Evolutionary conservation across 169 alveolate species (phyloP).

Genomic region (Cryptosporidium felis): DNA sequence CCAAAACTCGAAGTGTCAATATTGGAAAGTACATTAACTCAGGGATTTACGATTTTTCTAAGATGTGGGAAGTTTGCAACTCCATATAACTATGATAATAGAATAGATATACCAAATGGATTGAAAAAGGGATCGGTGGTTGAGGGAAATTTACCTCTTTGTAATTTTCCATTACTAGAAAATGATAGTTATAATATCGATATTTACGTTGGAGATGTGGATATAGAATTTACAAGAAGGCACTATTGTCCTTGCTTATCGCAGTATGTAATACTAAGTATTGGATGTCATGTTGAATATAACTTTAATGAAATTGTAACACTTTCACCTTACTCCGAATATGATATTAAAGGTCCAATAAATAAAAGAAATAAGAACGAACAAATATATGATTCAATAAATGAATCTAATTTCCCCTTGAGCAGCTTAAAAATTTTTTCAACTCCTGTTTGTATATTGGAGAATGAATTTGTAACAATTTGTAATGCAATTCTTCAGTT

Average conservation of each 20-base stretch:
- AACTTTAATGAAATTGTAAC: conserved; percentile 25
- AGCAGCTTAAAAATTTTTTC: conserved; percentile 41
- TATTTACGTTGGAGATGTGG: conserved; percentile 63
- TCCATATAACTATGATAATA: conserved; percentile 56
- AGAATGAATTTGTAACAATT: conserved; percentile 28
- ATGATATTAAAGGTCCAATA: not conserved
- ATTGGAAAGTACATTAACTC: conserved; percentile 41
- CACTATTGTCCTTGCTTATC: conserved; percentile 65
- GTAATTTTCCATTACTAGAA: conserved; percentile 31
- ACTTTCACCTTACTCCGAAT: conserved; percentile 22
- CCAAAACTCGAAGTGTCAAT: conserved; percentile 45
- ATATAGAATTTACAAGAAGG: conserved; percentile 68
- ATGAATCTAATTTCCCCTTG: conserved; percentile 7
- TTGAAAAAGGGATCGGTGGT: not conserved
- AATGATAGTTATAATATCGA: conserved; percentile 48
- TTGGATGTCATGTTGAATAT: conserved; percentile 31
- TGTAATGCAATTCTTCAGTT: conserved; percentile 25
- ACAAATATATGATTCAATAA: not conserved
- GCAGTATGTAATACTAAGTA: conserved; percentile 39
- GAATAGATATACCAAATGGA: conserved; percentile 60
- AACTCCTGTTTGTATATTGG: conserved; percentile 43
- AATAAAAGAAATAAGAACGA: not conserved
- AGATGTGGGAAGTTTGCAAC: conserved; percentile 59
- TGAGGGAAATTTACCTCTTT: conserved; percentile 29
- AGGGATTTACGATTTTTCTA: conserved; percentile 32